Evolutionary conservation across 2,329 filamentous ascomycete species (phyloP).

Genomic region (Uncinocarpus reesii): DNA sequence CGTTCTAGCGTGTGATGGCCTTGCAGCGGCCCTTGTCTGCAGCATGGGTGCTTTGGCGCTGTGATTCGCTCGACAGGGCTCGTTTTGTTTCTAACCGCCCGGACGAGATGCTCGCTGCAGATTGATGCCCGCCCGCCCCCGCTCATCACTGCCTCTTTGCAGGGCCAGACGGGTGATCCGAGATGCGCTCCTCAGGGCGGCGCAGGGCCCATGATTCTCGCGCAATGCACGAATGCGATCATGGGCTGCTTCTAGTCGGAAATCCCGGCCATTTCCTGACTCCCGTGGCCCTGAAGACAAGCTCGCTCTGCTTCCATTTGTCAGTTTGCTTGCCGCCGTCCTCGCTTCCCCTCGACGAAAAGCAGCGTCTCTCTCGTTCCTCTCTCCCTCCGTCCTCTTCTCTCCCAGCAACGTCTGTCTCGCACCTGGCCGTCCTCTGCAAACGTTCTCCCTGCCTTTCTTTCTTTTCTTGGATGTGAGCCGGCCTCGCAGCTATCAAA

Average conservation of each 20-base stretch:
- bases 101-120: neutral
- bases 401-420: conserved; percentile 1
- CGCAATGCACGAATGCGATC: too few species aligned
- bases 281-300: too few species aligned
- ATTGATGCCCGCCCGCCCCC: neutral
- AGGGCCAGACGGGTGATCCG: too few species aligned
- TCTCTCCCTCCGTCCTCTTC: conserved; percentile 1
- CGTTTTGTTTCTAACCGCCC: conserved; percentile 7
- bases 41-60: neutral
- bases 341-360: neutral
- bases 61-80: conserved; percentile 6
- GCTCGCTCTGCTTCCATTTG: neutral
- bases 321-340: conserved; percentile 5
- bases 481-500: conserved; percentile 7
- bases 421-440: neutral
- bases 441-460: neutral
- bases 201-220: too few species aligned
- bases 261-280: too few species aligned
- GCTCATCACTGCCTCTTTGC: neutral
- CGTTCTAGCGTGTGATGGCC: conserved; percentile 7
- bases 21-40: neutral
- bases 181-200: too few species aligned
- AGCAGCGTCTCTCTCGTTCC: too few species aligned
- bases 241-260: too few species aligned
- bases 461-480: conserved; percentile 7